These are phyloP conservation scores for Erythrobasidium yunnanense DNA, from an alignment of 768 basidiomycete genomes.

Conservation along the genomic window DNA sequence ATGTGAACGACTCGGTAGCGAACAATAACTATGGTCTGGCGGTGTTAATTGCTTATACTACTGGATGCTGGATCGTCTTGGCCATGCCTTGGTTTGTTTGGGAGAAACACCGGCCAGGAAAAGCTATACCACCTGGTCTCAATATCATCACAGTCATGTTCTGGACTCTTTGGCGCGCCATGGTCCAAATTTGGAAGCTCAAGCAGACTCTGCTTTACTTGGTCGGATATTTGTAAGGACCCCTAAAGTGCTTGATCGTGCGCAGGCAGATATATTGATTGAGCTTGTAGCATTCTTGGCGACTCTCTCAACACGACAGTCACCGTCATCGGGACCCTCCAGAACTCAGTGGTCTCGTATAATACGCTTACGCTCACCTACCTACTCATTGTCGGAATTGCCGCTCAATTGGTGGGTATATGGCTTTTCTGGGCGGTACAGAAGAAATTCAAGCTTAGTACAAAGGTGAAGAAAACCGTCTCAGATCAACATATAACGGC, in stretches of 20 bases:
- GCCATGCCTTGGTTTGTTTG: constrained; percentile 40
- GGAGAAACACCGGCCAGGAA: constrained; percentile 40
- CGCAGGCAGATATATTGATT: background rate
- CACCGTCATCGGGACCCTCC: constrained; percentile 21
- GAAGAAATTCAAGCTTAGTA: constrained; percentile 7
- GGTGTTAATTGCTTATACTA: constrained; percentile 39
- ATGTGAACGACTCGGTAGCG: constrained; percentile 29
- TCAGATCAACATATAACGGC: background rate
- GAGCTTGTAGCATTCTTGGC: constrained; percentile 31
- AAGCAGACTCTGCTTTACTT: constrained; percentile 34
- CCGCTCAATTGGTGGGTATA: constrained; percentile 18
- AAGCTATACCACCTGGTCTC: constrained; percentile 35
- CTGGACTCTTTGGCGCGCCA: constrained; percentile 24
- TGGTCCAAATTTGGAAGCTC: constrained; percentile 30
- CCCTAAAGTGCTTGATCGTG: background rate
- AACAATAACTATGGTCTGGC: constrained; percentile 38
- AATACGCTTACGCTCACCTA: background rate
- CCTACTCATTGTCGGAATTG: constrained; percentile 20
- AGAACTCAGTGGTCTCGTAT: background rate
- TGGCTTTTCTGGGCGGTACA: constrained; percentile 6
- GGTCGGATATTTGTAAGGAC: background rate
- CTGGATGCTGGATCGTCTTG: constrained; percentile 40
- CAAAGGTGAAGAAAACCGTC: constrained; percentile 26
- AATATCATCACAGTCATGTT: constrained; percentile 9
- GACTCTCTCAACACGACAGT: constrained; percentile 20